These are phyloP conservation scores for Decorospora gaudefroyi DNA, from an alignment of 2,329 filamentous ascomycete species.

Conservation along the genomic window DNA sequence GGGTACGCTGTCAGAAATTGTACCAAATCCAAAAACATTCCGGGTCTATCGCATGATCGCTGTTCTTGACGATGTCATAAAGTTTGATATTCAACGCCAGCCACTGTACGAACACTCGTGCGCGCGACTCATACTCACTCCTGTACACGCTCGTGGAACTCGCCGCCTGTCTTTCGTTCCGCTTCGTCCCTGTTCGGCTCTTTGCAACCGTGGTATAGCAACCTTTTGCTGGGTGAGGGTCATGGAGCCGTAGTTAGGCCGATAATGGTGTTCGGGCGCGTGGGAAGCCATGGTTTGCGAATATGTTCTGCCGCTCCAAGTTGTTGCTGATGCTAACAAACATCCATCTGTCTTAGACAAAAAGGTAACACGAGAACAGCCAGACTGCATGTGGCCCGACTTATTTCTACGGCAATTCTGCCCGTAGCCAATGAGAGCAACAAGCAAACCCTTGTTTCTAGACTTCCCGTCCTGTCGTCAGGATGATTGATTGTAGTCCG, in stretches of 20 bases:
- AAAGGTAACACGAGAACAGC: conserved; percentile 7
- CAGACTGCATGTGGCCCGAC: no score
- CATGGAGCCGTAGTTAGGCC: conserved; percentile 12
- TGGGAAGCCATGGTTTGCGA: conserved; percentile 18
- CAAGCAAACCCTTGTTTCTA: not conserved
- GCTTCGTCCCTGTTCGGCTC: conserved; percentile 13
- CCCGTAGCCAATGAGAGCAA: conserved; percentile 8
- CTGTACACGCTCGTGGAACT: conserved; percentile 39
- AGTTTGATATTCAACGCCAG: not conserved
- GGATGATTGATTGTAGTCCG: no score
- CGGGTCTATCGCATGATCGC: conserved; percentile 5
- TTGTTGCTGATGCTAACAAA: conserved; percentile 9
- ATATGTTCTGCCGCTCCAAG: conserved; percentile 7
- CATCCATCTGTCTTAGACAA: conserved; percentile 7
- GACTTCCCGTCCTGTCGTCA: conserved; percentile 3
- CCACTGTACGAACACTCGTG: not conserved
- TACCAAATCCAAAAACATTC: conserved; percentile 1
- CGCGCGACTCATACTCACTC: conserved; percentile 24
- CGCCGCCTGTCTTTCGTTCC: conserved; percentile 30
- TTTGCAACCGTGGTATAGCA: conserved; percentile 41
- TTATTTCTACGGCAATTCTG: no score
- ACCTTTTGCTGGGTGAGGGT: conserved; percentile 30
- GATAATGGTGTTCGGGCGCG: conserved; percentile 7
- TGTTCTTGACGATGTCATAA: not conserved
- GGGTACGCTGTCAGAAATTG: conserved; percentile 16